Conservation (phyloP, 1,284 basidiomycete genomes). For the Ceratobasidium sp. region DNA sequence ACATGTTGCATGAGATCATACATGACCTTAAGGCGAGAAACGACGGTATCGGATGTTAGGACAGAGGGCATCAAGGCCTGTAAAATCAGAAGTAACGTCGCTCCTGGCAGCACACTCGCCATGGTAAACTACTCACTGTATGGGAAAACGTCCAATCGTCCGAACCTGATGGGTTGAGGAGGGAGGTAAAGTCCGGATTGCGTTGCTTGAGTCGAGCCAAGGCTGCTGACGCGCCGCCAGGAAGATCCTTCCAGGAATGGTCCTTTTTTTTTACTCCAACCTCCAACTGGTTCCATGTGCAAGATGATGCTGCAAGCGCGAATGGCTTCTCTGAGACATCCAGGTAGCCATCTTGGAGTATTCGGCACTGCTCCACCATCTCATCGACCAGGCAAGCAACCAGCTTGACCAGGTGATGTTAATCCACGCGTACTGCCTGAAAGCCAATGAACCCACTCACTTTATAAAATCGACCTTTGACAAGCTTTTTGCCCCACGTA, state of each 20-base stretch:
- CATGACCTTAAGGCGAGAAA: background rate
- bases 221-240: background rate
- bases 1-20: background rate
- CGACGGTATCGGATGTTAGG: background rate
- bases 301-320: background rate
- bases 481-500: conserved; percentile 14
- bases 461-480: conserved; percentile 2
- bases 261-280: background rate
- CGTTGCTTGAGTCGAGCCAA: background rate
- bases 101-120: background rate
- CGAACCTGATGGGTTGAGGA: background rate
- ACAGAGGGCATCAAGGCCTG: background rate
- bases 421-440: background rate
- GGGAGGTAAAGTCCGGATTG: background rate
- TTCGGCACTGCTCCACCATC: background rate
- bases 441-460: background rate
- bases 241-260: background rate
- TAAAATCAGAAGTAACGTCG: background rate
- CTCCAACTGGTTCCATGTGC: background rate
- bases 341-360: background rate
- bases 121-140: background rate
- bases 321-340: background rate
- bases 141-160: background rate
- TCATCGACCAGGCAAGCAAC: background rate
- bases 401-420: background rate